phyloP scores from a whole-genome alignment of 257 asterid species.

The Solanum bulbocastanum region DNA sequence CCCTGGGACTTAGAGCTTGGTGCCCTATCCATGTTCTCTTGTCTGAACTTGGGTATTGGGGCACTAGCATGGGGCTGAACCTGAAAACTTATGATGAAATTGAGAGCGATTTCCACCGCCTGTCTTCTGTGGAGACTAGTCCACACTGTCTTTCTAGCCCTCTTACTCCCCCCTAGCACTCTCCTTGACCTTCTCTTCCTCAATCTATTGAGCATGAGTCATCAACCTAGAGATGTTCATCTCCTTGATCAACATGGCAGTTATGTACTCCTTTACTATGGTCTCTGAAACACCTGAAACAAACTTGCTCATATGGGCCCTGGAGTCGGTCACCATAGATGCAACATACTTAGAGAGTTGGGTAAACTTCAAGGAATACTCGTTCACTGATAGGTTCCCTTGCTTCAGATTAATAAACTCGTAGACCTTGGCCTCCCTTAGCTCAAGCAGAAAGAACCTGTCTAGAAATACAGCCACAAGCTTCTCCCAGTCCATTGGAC shows the following conservation, averaged over 20 bases:
- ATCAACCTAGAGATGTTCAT: background rate
- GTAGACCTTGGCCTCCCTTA: background rate
- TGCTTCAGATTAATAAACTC: background rate
- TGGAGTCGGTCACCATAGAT: background rate
- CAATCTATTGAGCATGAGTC: background rate
- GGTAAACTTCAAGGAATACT: background rate
- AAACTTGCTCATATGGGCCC: background rate
- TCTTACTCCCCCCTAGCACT: background rate
- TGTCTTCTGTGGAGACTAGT: background rate
- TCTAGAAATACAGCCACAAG: background rate
- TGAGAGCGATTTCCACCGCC: background rate
- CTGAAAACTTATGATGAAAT: background rate
- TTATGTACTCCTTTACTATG: background rate
- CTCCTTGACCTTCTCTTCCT: background rate
- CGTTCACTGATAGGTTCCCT: background rate
- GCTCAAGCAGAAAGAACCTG: background rate
- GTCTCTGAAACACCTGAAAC: background rate
- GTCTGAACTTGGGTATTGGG: background rate
- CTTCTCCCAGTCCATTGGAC: background rate
- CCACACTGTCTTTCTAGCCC: background rate
- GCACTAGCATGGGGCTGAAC: background rate
- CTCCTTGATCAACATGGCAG: background rate
- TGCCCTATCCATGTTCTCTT: background rate
- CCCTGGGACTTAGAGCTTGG: background rate
- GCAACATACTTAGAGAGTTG: background rate